Evolutionary conservation across 805 yeast genomes (phyloP).

Genomic region (Ogataea haglerorum): DNA sequence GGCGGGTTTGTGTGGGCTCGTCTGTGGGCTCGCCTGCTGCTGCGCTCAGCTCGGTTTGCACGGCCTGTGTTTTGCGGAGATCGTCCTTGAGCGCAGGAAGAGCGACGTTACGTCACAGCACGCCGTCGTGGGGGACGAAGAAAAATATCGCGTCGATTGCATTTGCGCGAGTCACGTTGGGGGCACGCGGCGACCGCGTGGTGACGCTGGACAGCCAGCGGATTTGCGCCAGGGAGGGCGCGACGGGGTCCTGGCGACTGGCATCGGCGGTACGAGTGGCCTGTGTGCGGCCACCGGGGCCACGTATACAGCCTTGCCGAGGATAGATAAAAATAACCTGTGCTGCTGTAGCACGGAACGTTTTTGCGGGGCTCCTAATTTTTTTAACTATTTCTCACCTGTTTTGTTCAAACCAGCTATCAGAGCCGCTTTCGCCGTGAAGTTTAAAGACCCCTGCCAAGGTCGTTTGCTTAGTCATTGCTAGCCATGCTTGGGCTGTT

Average conservation of each 20-base stretch:
- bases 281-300: constrained; percentile 6
- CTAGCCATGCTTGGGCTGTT: constrained; percentile 28
- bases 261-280: background rate
- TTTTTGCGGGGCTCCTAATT: constrained; percentile 8
- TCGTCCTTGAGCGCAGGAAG: constrained; percentile 10
- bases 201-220: background rate
- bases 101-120: constrained; percentile 13
- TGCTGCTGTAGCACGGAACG: background rate
- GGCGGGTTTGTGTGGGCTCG: constrained; percentile 10
- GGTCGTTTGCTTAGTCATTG: constrained; percentile 1
- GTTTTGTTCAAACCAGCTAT: background rate
- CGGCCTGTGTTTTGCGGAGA: constrained; percentile 8
- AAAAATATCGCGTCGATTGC: constrained; percentile 13
- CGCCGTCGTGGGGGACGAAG: constrained; percentile 3
- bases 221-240: background rate
- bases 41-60: constrained; percentile 7
- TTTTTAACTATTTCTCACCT: constrained; percentile 1
- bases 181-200: constrained; percentile 9
- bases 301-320: background rate
- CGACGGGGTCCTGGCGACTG: background rate
- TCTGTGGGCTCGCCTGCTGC: constrained; percentile 10
- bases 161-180: constrained; percentile 2
- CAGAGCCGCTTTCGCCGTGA: background rate
- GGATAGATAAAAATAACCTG: background rate
- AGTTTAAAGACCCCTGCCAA: background rate